Base-by-base conservation (phyloP, 2,329 filamentous ascomycete genomes). In the Beauveria australis region DNA sequence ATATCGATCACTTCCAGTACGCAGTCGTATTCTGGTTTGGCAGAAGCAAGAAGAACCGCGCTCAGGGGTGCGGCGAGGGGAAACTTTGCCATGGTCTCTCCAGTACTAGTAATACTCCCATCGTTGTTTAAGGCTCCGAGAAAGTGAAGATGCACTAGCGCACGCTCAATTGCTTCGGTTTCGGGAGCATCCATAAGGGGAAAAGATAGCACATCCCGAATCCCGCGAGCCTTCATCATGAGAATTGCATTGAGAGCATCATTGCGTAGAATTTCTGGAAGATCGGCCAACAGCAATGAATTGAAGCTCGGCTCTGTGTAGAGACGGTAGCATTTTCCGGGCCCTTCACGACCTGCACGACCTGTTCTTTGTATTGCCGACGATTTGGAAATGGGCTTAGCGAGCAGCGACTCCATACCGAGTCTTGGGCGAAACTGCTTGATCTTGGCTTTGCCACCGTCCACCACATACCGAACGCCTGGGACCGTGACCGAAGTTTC, bases 401-500 rank as follows among this genome's bases (percentile, higher is more conserved):
- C 87, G 0, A 97, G 81, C 1, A 99, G 81, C 0, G 93, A 96
- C 67, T 97, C 93, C 69, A 99, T 86, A 5, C 92, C 92, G 0
- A 97, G 81, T 0, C 87, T 83, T 18, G 89, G 84, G 16, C 92
- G 88, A 71, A 92, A 99, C 65, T 96, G 89, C 74, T 97, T 97
- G 65, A 95, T 83, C 71, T 99, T 99, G 9, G 89, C 90, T 69
- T 97, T 97, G 51, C 94, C 94, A 60, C 89, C 89, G 70, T 99
- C 94, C 22, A 99, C 82, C 10, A 99, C 93, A 67, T 89, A 94
- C 5, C 91, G 85, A 7, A 99, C 92, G 2, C 94, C 94, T 0
- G 93, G 89, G 0, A 99, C 92, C 0, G 94, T 99, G 62, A 99
- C 89, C 1, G 94, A 97, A 0, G 94, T 97, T 73, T 99, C 94